A percentile compares a stretch with the other conserved stretches of the same genome.
Conservation (phyloP, 352 stramenopile genomes). For the Aphanomyces cochlioides region DNA sequence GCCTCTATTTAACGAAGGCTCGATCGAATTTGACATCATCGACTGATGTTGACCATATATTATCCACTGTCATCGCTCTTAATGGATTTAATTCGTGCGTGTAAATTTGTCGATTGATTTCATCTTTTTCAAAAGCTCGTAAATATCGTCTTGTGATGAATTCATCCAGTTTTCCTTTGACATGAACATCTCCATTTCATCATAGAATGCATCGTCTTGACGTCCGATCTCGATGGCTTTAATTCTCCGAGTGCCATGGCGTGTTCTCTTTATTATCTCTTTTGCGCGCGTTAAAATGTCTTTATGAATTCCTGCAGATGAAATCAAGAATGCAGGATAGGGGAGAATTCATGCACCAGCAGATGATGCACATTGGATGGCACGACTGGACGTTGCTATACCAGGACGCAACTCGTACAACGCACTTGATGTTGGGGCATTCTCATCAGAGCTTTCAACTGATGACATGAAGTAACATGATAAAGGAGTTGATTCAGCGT, state of each 20-base stretch:
- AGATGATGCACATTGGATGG: conserved; percentile 56
- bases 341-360: conserved; percentile 45
- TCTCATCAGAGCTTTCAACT: conserved; percentile 24
- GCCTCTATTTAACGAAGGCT: conserved; percentile 1
- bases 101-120: background rate
- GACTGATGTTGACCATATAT: background rate
- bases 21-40: conserved; percentile 11
- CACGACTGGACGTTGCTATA: conserved; percentile 67
- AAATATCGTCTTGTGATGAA: background rate
- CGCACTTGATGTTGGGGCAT: conserved; percentile 35
- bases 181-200: conserved; percentile 21
- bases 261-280: background rate
- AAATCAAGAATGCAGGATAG: background rate
- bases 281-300: conserved; percentile 30
- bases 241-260: too few relatives aligned
- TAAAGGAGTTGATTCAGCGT: conserved; percentile 17
- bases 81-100: too few relatives aligned
- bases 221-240: background rate
- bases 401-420: conserved; percentile 62
- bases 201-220: conserved; percentile 2
- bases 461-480: conserved; percentile 31
- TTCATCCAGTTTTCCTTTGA: conserved; percentile 5
- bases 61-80: too few relatives aligned
- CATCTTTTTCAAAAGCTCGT: background rate
- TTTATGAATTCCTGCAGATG: conserved; percentile 21